These are phyloP conservation scores for Penicillium chermesinum DNA, from an alignment of 495 filamentous ascomycete species.

Conservation along the genomic window DNA sequence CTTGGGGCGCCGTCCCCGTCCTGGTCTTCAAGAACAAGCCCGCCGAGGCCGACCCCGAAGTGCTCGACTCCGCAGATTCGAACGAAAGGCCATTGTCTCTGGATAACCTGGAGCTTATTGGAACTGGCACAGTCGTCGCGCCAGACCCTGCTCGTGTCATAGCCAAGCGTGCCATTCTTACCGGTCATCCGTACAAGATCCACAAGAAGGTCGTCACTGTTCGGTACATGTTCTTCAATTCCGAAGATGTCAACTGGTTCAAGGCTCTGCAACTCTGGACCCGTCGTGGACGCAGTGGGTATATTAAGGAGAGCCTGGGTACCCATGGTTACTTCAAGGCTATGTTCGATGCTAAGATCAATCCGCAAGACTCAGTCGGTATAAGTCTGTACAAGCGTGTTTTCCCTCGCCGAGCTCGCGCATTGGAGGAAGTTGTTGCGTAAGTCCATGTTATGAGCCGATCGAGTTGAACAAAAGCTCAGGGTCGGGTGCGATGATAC, in stretches of 20 bases:
- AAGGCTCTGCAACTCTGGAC: slow-evolving; percentile 95
- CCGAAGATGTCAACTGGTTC: slow-evolving; percentile 93
- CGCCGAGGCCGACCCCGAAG: slow-evolving; percentile 33
- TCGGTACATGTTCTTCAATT: slow-evolving; percentile 99
- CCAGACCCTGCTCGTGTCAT: slow-evolving; percentile 76
- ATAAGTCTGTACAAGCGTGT: slow-evolving; percentile 92
- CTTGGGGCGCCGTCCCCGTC: slow-evolving; percentile 84
- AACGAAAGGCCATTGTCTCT: slow-evolving; percentile 21
- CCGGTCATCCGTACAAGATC: slow-evolving; percentile 96
- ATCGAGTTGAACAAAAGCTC: slow-evolving; percentile 5
- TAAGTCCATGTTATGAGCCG: slow-evolving; percentile 25
- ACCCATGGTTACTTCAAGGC: slow-evolving; percentile 99
- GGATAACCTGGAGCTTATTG: slow-evolving; percentile 62
- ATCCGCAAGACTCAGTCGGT: slow-evolving; percentile 87
- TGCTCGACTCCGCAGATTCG: slow-evolving; percentile 35
- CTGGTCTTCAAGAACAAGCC: slow-evolving; percentile 71
- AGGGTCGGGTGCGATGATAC: slow-evolving; percentile 21
- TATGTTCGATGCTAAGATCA: slow-evolving; percentile 91
- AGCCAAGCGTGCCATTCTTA: slow-evolving; percentile 90
- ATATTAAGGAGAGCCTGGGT: slow-evolving; percentile 86
- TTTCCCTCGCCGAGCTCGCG: slow-evolving; percentile 66
- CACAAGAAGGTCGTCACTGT: slow-evolving; percentile 95
- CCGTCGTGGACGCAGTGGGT: slow-evolving; percentile 77
- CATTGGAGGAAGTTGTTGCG: slow-evolving; percentile 41
- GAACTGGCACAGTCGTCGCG: slow-evolving; percentile 76